Evolutionary conservation across 1,139 yeast genomes (phyloP).

Genomic region (Neolecta irregularis): DNA sequence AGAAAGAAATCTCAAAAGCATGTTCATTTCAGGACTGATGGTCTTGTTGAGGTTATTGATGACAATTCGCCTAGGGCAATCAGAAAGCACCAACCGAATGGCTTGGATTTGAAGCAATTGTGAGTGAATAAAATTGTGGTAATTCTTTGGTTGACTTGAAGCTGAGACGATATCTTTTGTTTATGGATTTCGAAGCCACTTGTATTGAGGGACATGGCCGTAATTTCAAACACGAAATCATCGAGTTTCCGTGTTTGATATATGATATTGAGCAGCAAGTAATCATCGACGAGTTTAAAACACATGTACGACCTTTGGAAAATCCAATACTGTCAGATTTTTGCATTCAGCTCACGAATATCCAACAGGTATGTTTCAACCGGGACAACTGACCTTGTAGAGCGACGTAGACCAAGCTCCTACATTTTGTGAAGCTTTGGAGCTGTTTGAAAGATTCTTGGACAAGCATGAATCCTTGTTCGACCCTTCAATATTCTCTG

Average conservation of each 20-base stretch:
- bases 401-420: constrained; percentile 16
- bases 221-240: constrained; percentile 17
- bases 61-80: neutral
- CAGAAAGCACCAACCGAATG: neutral
- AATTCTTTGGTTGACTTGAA: constrained; percentile 6
- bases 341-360: constrained; percentile 16
- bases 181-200: constrained; percentile 20
- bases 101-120: constrained; percentile 2
- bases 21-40: neutral
- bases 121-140: too few species aligned
- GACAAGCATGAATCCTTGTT: constrained; percentile 8
- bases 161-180: constrained; percentile 16
- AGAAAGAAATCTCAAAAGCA: neutral
- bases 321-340: constrained; percentile 10
- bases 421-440: constrained; percentile 15
- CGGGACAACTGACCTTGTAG: constrained; percentile 7
- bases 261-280: constrained; percentile 14
- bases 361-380: constrained; percentile 12
- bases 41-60: neutral
- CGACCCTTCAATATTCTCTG: constrained; percentile 3
- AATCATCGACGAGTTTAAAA: constrained; percentile 14
- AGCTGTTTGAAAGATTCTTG: constrained; percentile 14
- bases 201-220: constrained; percentile 14
- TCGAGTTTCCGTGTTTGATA: constrained; percentile 17
- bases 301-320: constrained; percentile 13